phyloP scores from a whole-genome alignment of 1,284 basidiomycete genomes.

The Microbotryomycetes sp. region DNA sequence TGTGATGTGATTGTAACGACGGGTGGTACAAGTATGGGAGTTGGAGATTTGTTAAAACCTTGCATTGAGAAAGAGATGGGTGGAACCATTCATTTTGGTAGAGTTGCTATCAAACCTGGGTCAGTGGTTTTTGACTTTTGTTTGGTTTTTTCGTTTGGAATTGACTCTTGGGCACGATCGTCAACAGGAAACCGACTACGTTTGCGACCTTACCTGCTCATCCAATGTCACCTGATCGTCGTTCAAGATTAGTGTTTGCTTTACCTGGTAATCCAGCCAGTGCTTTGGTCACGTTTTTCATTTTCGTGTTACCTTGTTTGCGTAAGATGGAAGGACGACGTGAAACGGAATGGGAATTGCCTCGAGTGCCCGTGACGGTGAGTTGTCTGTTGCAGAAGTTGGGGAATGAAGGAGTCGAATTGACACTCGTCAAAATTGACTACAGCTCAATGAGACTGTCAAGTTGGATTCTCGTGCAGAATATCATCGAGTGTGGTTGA shows the following conservation, averaged over 20 bases:
- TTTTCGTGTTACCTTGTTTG: conserved; percentile 76
- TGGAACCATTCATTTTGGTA: conserved; percentile 72
- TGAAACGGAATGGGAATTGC: conserved; percentile 53
- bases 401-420: background rate
- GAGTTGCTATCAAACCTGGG: conserved; percentile 51
- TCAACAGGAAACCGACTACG: conserved; percentile 74
- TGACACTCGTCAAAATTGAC: background rate
- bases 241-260: conserved; percentile 64
- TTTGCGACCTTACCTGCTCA: conserved; percentile 63
- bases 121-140: conserved; percentile 9
- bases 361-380: conserved; percentile 61
- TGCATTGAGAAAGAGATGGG: conserved; percentile 69
- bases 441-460: conserved; percentile 56
- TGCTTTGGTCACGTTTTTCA: conserved; percentile 77
- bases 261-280: conserved; percentile 83
- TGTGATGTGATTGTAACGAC: conserved; percentile 76
- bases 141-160: background rate
- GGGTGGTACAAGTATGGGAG: conserved; percentile 85
- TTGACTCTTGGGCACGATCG: background rate
- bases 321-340: conserved; percentile 65
- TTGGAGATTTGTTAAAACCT: conserved; percentile 77
- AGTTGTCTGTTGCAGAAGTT: conserved; percentile 37
- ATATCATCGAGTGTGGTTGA: conserved; percentile 69
- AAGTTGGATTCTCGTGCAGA: conserved; percentile 65
- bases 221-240: conserved; percentile 33